Evolutionary conservation across 2,329 filamentous ascomycete species (phyloP), one percentile per base, ranked within the genome.

Genomic region (Phialocephala subalpina): DNA sequence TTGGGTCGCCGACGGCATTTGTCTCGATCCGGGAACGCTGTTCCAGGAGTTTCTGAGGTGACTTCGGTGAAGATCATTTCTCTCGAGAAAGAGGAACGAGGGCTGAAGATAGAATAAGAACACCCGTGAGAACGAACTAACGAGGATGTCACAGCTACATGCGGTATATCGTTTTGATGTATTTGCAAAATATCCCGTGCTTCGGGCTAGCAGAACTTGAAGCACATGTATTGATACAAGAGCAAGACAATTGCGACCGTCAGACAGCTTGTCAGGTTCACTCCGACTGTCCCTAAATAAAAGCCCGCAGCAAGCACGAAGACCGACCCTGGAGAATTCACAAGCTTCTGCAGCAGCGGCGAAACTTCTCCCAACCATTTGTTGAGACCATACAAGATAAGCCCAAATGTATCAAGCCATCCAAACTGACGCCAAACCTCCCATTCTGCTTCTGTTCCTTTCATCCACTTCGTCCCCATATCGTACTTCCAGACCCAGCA

Each of bases 401-500:
- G n/a, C 9, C 16, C 4, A 47, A 47, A 22, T 47, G 2, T 47
- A 47, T 57, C 60, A 62, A 33, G 38, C 60, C 49, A 47, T 45
- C 36, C 27, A 62, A 47, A 57, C 25, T 29, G 42, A 36, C 52
- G 40, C 60, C 60, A 62, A n/a, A 20, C 33, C 38, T 45, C 52
- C 52, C 60, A 62, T 45, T 62, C 60, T 14, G 22, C 52, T 27
- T 57, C 49, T 45, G 36, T 25, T 20, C 60, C 60, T 45, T 47
- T 62, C 60, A 62, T 62, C 16, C 4, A 47, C 42, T 47, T 22
- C 18, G 16, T 47, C 38, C 36, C 47, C 45, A 27, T 33, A 35
- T 63, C 42, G 40, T 63, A 33, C 42, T 63, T 63, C 55, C 55
- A 58, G 12, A 36, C 12, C 61, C 61, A 63, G 18, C 33, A n/a